phyloP scores from a whole-genome alignment of 116 monocot species.

The Trichopus zeylanicus region DNA sequence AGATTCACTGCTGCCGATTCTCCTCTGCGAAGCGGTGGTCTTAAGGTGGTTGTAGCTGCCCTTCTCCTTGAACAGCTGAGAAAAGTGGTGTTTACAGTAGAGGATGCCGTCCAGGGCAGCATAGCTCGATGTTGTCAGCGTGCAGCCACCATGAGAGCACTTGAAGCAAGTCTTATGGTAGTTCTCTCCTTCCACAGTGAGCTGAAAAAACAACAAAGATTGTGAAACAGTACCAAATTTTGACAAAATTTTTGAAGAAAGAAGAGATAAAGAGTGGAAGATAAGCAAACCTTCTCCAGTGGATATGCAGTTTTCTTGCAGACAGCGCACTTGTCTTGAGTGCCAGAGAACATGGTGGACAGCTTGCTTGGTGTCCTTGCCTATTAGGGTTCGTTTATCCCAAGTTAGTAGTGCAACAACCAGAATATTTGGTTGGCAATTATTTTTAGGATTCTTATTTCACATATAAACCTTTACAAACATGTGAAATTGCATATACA shows the following conservation, averaged over 20 bases:
- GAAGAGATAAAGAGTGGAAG: neutral
- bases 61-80: slow-evolving; percentile 86
- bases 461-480: no score
- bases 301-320: no score
- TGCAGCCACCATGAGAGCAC: slow-evolving; percentile 82
- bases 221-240: neutral
- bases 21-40: slow-evolving; percentile 22
- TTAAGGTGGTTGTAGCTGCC: slow-evolving; percentile 74
- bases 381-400: no score
- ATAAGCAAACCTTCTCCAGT: neutral
- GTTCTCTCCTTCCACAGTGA: slow-evolving; percentile 75
- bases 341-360: no score
- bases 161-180: slow-evolving; percentile 92
- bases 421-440: no score
- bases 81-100: slow-evolving; percentile 84
- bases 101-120: slow-evolving; percentile 77
- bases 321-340: no score
- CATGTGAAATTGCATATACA: no score
- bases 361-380: no score
- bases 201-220: slow-evolving; percentile 11
- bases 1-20: neutral
- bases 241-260: neutral
- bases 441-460: no score
- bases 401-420: no score
- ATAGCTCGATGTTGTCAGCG: slow-evolving; percentile 60